phyloP scores from a whole-genome alignment of 805 yeast species.

The Kodamaea restingae region DNA sequence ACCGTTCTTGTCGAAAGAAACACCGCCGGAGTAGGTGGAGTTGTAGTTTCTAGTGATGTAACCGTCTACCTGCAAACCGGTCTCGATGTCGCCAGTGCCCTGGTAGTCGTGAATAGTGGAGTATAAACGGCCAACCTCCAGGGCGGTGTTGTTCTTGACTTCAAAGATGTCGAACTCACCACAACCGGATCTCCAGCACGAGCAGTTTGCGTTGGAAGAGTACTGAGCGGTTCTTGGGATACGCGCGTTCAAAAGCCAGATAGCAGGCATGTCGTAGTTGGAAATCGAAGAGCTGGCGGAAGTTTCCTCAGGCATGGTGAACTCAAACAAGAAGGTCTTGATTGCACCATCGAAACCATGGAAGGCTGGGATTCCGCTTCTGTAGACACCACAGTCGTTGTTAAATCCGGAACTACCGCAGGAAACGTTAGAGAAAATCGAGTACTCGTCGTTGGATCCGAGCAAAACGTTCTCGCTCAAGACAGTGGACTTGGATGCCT shows the following conservation, averaged over 20 bases:
- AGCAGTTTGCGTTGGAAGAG: constrained; percentile 56
- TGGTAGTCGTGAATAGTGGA: constrained; percentile 76
- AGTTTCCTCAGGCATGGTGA: constrained; percentile 59
- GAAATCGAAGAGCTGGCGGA: constrained; percentile 23
- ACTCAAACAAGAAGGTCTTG: constrained; percentile 71
- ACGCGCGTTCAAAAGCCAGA: constrained; percentile 70
- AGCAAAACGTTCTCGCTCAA: constrained; percentile 47
- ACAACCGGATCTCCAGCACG: constrained; percentile 76
- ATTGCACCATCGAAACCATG: constrained; percentile 66
- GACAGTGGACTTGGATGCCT: constrained; percentile 45
- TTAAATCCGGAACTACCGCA: constrained; percentile 53
- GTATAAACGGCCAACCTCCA: constrained; percentile 48
- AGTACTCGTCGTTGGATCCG: constrained; percentile 55
- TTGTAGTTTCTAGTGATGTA: constrained; percentile 51
- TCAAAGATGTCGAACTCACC: constrained; percentile 79
- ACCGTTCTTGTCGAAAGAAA: constrained; percentile 60
- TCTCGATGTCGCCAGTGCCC: constrained; percentile 58
- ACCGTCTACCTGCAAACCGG: constrained; percentile 57
- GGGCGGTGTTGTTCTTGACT: constrained; percentile 54
- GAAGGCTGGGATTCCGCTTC: constrained; percentile 69
- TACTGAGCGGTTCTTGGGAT: constrained; percentile 76
- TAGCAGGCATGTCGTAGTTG: constrained; percentile 65
- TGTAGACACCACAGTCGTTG: constrained; percentile 71
- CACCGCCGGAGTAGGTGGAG: constrained; percentile 63
- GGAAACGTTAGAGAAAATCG: constrained; percentile 53